Base-by-base conservation (phyloP, 176 grass and related monocot species). In the Musa acuminata region DNA sequence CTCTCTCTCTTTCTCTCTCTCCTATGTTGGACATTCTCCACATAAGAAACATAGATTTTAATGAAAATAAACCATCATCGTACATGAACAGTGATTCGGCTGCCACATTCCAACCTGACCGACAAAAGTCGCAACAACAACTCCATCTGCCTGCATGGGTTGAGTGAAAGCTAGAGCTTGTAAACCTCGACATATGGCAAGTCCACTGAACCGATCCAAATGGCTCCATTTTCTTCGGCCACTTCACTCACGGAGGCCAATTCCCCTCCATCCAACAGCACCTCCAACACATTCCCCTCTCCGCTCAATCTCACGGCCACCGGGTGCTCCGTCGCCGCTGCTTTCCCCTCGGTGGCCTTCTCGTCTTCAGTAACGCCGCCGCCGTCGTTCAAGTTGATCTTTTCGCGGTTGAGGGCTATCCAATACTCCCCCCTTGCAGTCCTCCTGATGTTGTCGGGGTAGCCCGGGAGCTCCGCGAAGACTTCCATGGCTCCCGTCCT, bases 171-270 rank as follows among this genome's bases (percentile, higher is more conserved):
- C 23, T 79, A 60, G 55, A 57, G 7, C 53, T 51, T 51, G 48
- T 53, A 80, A 25, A 91, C 51, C 2, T 88, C 80, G 20, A 93
- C 83, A 29, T 93, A 98, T 13, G 90, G 80, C 80, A 82, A 83
- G 29, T 84, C 85, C 35, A 93, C 77, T 3, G 94, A 98, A 13
- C 94, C 94, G n/a, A 97, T 72, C 90, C 87, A 93, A 0, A 97
- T 70, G 52, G 74, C 72, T 1, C 89, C 87, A 22, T 85, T 73
- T 16, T 75, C 74, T 84, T 98, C 84, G 13, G 81, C 27, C 8
- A 93, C 94, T 80, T 98, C 94, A 71, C 94, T 98, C 53, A 93
- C 74, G 0, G 85, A 85, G 50, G 64, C 79, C 23, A 13, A 62
- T 8, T 79, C 49, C 23, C 82, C 62, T 52, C 90, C 87, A 19